Evolutionary conservation across 345 rosid genomes (phyloP).

Genomic region (Microcos paniculata): DNA sequence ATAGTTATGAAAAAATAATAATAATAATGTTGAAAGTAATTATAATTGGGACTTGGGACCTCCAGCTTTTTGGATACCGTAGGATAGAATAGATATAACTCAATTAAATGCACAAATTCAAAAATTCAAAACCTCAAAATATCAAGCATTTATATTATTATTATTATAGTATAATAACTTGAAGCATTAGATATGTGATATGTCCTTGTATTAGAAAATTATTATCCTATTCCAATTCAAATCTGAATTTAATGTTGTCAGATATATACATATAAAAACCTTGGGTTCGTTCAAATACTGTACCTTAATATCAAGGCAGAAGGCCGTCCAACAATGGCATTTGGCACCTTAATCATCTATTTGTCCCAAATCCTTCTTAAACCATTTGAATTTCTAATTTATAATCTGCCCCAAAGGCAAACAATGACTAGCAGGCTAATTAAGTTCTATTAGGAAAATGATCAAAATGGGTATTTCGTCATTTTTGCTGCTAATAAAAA

Average conservation of each 20-base stretch:
- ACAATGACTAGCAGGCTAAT: not conserved
- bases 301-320: not conserved
- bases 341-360: slow-evolving; percentile 11
- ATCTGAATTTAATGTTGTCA: not conserved
- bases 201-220: not conserved
- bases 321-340: not conserved
- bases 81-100: no score
- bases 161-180: not conserved
- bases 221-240: not conserved
- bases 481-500: not conserved
- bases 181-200: no score
- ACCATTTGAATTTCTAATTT: not conserved
- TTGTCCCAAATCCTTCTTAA: not conserved
- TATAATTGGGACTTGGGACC: not conserved
- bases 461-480: not conserved
- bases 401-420: not conserved
- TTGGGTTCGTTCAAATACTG: not conserved
- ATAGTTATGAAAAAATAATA: not conserved
- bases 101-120: not conserved
- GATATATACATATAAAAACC: no score
- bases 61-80: not conserved
- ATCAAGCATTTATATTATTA: not conserved
- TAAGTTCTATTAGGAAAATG: not conserved
- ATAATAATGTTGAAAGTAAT: not conserved
- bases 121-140: not conserved